A percentile compares a stretch with the other conserved stretches of the same genome.
These are phyloP conservation scores for Pholiota adiposa DNA, from an alignment of 1,284 basidiomycete species.

Conservation along the genomic window DNA sequence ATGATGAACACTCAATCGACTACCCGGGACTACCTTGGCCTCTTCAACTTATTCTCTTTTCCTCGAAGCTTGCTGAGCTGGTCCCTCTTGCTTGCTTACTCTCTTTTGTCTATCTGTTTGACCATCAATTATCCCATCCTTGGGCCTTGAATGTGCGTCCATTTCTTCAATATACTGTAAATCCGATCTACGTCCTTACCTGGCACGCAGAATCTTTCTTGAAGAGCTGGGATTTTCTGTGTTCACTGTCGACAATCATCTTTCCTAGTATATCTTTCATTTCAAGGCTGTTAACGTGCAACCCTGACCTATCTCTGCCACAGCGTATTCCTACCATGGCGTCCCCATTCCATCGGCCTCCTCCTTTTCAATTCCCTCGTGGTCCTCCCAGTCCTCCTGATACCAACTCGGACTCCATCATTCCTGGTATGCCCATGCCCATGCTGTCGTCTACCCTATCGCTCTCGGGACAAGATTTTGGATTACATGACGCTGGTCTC, in stretches of 20 bases:
- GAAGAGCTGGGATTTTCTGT: background rate
- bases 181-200: too few species aligned
- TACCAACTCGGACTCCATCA: conserved; percentile 46
- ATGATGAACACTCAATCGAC: background rate
- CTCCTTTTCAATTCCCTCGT: conserved; percentile 52
- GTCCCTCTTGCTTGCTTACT: conserved; percentile 14
- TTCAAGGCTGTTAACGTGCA: too few species aligned
- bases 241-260: background rate
- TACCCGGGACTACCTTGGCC: background rate
- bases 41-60: conserved; percentile 1
- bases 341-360: conserved; percentile 50
- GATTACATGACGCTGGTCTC: conserved; percentile 22
- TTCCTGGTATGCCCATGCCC: conserved; percentile 24
- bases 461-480: conserved; percentile 29
- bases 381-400: conserved; percentile 59
- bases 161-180: background rate
- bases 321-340: conserved; percentile 38
- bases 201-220: background rate
- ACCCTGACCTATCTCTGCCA: background rate
- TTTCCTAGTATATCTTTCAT: background rate
- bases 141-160: background rate
- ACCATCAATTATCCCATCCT: background rate
- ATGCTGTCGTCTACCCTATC: conserved; percentile 22
- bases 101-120: background rate
- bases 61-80: conserved; percentile 17